Percentiles rank a stretch among this genome's conserved stretches.
Conservation (phyloP, 2,329 filamentous ascomycete species). For the Sclerotinia trifoliorum region DNA sequence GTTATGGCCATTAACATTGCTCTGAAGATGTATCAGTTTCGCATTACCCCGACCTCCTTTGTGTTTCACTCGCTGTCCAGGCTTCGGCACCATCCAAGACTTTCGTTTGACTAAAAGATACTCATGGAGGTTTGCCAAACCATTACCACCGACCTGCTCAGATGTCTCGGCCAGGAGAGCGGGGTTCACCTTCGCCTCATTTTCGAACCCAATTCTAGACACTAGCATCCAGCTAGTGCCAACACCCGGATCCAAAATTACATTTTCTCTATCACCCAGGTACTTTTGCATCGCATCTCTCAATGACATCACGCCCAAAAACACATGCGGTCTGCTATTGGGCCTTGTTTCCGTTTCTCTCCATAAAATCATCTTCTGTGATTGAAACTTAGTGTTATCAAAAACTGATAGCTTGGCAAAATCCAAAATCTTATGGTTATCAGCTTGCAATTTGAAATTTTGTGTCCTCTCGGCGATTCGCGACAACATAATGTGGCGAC, state of each 20-base stretch:
- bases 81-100: conserved; percentile 12
- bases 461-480: not conserved
- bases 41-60: conserved; percentile 5
- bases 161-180: not conserved
- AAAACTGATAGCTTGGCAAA: not conserved
- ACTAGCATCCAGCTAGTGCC: conserved; percentile 16
- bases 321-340: not conserved
- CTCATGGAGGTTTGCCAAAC: not conserved
- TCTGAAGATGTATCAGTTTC: not conserved
- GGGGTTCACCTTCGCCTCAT: not conserved
- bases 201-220: not conserved
- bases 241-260: not conserved
- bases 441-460: not conserved
- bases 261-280: not conserved
- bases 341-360: not conserved
- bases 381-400: not conserved
- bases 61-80: not conserved
- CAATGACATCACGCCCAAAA: not conserved
- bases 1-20: not conserved
- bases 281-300: not conserved
- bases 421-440: conserved; percentile 8
- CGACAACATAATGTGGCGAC: not conserved
- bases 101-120: conserved; percentile 14
- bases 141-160: not conserved
- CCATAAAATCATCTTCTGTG: not conserved